These are phyloP conservation scores for Hemisphaericaspora subhashii DNA, from an alignment of 1,139 yeast genomes.

Conservation along the genomic window DNA sequence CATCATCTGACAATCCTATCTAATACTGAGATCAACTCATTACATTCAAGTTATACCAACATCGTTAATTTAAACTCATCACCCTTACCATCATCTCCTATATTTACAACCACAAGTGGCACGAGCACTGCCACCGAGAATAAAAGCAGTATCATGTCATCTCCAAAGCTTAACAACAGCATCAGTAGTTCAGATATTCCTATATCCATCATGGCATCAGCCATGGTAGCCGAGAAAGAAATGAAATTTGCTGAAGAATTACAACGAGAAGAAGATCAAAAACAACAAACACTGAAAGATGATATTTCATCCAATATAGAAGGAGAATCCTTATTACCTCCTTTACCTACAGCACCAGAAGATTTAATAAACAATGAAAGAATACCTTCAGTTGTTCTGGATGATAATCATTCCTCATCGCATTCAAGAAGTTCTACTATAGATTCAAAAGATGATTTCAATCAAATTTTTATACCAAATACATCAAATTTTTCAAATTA, in stretches of 20 bases:
- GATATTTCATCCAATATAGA: conserved; percentile 1
- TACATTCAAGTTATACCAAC: neutral
- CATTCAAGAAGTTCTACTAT: conserved; percentile 2
- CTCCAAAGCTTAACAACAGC: neutral
- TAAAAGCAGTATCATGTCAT: neutral
- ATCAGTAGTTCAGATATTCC: neutral
- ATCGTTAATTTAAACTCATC: neutral
- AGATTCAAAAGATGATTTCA: conserved; percentile 9
- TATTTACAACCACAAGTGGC: neutral
- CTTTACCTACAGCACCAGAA: conserved; percentile 30
- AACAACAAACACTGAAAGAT: neutral
- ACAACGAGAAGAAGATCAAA: neutral
- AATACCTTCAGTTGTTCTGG: conserved; percentile 6
- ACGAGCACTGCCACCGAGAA: neutral
- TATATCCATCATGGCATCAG: conserved; percentile 2
- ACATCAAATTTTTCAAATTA: conserved; percentile 24
- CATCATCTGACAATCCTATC: neutral
- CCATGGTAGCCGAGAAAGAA: conserved; percentile 1
- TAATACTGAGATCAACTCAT: neutral
- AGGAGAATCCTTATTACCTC: conserved; percentile 38
- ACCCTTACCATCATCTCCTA: neutral
- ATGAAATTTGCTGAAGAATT: neutral
- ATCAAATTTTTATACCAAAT: conserved; percentile 16
- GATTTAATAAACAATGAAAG: conserved; percentile 10
- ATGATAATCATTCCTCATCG: conserved; percentile 5